A percentile compares a stretch with the other conserved stretches of the same genome.
phyloP scores from a whole-genome alignment of 2,329 filamentous ascomycete species.

The Exophiala lecanii-corni region DNA sequence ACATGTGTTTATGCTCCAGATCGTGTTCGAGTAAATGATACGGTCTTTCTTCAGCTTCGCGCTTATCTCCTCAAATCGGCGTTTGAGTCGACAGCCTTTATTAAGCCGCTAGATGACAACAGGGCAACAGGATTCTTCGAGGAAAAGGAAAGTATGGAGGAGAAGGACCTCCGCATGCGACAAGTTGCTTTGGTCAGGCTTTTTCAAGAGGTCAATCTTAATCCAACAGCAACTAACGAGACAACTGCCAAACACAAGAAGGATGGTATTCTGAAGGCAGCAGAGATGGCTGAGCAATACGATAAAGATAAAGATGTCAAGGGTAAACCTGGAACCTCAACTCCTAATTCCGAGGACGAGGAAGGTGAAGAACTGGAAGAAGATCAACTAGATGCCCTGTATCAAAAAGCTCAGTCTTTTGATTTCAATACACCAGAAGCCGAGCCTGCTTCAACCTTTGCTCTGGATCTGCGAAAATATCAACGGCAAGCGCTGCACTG shows the following conservation, averaged over 20 bases:
- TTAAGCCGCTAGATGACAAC: conserved; percentile 63
- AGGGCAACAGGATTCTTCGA: conserved; percentile 71
- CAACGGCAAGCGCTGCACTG: conserved; percentile 93
- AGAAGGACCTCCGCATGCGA: conserved; percentile 74
- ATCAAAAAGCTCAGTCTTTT: conserved; percentile 94
- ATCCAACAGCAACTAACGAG: conserved; percentile 69
- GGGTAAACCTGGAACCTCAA: conserved; percentile 48
- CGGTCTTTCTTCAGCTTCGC: conserved; percentile 80
- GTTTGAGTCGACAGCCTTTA: conserved; percentile 63
- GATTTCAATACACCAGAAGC: conserved; percentile 88
- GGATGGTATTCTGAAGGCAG: conserved; percentile 80
- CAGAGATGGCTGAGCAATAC: conserved; percentile 75
- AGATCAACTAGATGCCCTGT: conserved; percentile 88
- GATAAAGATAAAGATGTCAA: conserved; percentile 52
- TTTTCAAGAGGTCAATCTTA: conserved; percentile 81
- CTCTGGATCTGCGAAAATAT: conserved; percentile 79
- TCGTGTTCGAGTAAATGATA: conserved; percentile 80
- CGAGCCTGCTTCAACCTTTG: conserved; percentile 76
- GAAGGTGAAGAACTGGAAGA: conserved; percentile 90
- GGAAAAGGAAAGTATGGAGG: conserved; percentile 77
- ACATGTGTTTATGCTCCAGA: conserved; percentile 87
- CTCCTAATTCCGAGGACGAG: conserved; percentile 62
- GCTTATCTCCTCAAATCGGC: conserved; percentile 71
- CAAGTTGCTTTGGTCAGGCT: conserved; percentile 85
- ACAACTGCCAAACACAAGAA: conserved; percentile 72